A percentile compares a stretch with the other conserved stretches of the same genome.
These are phyloP conservation scores for Aphanomyces euteiches DNA, from an alignment of 352 stramenopile genomes.

Conservation along the genomic window DNA sequence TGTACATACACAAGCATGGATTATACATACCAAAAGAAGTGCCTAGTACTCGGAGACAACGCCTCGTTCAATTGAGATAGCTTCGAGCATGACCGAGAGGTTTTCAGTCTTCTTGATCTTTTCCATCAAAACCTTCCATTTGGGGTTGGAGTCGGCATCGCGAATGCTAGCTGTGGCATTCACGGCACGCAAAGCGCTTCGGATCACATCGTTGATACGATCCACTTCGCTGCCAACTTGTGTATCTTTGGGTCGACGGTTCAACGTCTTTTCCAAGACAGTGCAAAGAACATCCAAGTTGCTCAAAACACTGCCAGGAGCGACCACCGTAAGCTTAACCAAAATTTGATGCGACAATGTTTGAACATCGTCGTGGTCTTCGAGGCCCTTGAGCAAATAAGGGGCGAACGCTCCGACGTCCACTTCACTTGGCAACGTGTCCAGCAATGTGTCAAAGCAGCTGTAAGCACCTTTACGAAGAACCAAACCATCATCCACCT, in stretches of 20 bases:
- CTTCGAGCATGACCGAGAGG: constrained; percentile 27
- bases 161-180: constrained; percentile 68
- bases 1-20: neutral
- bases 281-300: constrained; percentile 88
- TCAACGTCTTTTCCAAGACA: constrained; percentile 92
- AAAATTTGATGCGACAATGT: constrained; percentile 97
- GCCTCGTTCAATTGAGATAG: constrained; percentile 23
- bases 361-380: constrained; percentile 95
- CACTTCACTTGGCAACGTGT: constrained; percentile 89
- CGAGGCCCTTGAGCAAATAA: constrained; percentile 88
- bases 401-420: constrained; percentile 91
- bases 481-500: constrained; percentile 67
- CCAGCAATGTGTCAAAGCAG: constrained; percentile 94
- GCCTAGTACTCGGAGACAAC: neutral
- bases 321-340: constrained; percentile 88
- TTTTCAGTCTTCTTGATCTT: constrained; percentile 31
- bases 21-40: neutral
- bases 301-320: constrained; percentile 75
- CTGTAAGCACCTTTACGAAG: constrained; percentile 90
- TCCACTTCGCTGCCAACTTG: constrained; percentile 95
- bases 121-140: constrained; percentile 35
- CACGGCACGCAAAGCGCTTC: constrained; percentile 89
- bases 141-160: constrained; percentile 70
- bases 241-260: constrained; percentile 94
- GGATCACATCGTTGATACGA: constrained; percentile 94